Evolutionary conservation across 805 yeast genomes (phyloP).

Genomic region (Candida chilensis): DNA sequence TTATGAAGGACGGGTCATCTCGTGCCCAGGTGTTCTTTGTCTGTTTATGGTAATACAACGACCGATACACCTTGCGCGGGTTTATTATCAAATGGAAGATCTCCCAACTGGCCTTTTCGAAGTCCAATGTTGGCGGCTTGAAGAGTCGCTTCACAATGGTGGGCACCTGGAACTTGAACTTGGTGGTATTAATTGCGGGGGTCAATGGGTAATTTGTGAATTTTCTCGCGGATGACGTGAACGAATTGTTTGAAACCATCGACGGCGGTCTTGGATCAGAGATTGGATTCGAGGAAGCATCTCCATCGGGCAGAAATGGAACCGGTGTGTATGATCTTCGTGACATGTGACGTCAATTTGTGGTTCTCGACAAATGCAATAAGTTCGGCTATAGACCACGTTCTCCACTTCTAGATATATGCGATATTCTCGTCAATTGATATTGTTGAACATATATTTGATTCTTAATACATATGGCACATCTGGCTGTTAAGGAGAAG

Average conservation of each 20-base stretch:
- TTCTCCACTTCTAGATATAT: too few species aligned
- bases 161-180: not conserved
- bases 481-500: too few species aligned
- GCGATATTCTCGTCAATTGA: too few species aligned
- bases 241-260: not conserved
- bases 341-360: too few species aligned
- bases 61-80: slow-evolving; percentile 76
- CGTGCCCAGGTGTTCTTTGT: slow-evolving; percentile 77
- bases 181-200: not conserved
- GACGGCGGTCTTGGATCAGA: not conserved
- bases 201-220: not conserved
- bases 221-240: not conserved
- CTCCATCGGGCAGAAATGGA: not conserved
- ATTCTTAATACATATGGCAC: too few species aligned
- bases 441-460: too few species aligned
- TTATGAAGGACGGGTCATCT: slow-evolving; percentile 86
- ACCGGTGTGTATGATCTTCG: not conserved
- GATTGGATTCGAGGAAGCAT: not conserved
- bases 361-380: too few species aligned
- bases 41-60: slow-evolving; percentile 75
- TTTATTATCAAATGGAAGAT: slow-evolving; percentile 61
- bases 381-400: too few species aligned
- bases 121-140: slow-evolving; percentile 76
- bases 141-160: slow-evolving; percentile 28
- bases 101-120: slow-evolving; percentile 93